phyloP scores from a whole-genome alignment of 139 green algal genomes.

The Gonium pectorale region DNA sequence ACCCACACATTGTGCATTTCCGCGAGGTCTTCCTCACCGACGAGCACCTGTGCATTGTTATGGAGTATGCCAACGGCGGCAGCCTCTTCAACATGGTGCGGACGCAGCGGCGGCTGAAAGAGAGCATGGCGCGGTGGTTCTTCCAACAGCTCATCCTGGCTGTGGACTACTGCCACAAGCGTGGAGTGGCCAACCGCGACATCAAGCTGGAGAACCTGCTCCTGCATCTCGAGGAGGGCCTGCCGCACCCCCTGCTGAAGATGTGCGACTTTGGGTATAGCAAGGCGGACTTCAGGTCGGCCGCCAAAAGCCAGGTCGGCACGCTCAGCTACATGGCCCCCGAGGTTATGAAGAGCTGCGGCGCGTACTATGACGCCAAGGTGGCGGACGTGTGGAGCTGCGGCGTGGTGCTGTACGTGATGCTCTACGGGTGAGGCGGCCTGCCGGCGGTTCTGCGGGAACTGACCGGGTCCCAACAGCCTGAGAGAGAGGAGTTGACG shows the following conservation, averaged over 20 bases:
- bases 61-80: constrained; percentile 93
- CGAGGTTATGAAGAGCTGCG: constrained; percentile 83
- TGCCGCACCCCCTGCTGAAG: constrained; percentile 89
- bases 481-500: too few species aligned
- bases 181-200: constrained; percentile 86
- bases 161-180: constrained; percentile 88
- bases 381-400: constrained; percentile 84
- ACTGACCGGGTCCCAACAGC: neutral
- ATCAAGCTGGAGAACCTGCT: constrained; percentile 99
- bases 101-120: constrained; percentile 81
- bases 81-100: constrained; percentile 93
- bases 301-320: constrained; percentile 81
- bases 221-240: constrained; percentile 83
- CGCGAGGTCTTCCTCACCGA: constrained; percentile 87
- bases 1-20: constrained; percentile 97
- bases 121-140: constrained; percentile 90
- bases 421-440: constrained; percentile 67
- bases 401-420: constrained; percentile 84
- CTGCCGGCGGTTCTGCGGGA: constrained; percentile 42
- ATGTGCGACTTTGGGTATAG: constrained; percentile 95
- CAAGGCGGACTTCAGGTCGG: constrained; percentile 80
- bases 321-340: constrained; percentile 96
- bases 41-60: constrained; percentile 70
- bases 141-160: constrained; percentile 94
- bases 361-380: constrained; percentile 53